These are phyloP conservation scores for Aphanomyces euteiches DNA, from an alignment of 352 stramenopile genomes.

Conservation along the genomic window DNA sequence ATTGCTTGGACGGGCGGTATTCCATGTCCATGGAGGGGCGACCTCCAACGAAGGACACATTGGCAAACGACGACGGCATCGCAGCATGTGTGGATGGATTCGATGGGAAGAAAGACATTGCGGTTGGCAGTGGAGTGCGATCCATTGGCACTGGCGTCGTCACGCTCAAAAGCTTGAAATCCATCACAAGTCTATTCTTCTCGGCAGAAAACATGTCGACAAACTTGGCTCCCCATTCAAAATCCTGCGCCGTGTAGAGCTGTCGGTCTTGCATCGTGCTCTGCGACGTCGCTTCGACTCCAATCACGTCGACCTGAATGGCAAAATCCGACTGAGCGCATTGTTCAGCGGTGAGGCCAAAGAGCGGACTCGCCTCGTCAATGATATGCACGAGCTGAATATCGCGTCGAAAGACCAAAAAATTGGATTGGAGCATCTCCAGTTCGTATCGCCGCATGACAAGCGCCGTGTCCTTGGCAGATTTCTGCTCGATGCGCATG, in stretches of 20 bases:
- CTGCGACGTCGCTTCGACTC: conserved; percentile 75
- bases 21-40: conserved; percentile 33
- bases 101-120: too few relatives aligned
- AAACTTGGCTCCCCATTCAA: conserved; percentile 75
- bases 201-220: conserved; percentile 60
- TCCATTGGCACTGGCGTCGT: conserved; percentile 45
- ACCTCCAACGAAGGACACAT: too few relatives aligned
- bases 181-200: conserved; percentile 68
- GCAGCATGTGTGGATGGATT: too few relatives aligned
- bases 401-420: conserved; percentile 80
- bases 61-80: too few relatives aligned
- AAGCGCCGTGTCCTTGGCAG: conserved; percentile 24
- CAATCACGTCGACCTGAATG: conserved; percentile 67
- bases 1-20: too few relatives aligned
- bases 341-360: conserved; percentile 52
- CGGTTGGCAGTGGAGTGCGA: too few relatives aligned
- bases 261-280: conserved; percentile 72
- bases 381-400: conserved; percentile 75
- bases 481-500: conserved; percentile 54
- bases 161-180: conserved; percentile 73
- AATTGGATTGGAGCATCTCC: conserved; percentile 74
- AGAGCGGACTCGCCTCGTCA: conserved; percentile 63
- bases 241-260: conserved; percentile 65
- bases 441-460: conserved; percentile 49
- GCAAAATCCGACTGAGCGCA: conserved; percentile 68